Evolutionary conservation across 140 eudicot genomes (phyloP).

Genomic region (Bidens hawaiensis): DNA sequence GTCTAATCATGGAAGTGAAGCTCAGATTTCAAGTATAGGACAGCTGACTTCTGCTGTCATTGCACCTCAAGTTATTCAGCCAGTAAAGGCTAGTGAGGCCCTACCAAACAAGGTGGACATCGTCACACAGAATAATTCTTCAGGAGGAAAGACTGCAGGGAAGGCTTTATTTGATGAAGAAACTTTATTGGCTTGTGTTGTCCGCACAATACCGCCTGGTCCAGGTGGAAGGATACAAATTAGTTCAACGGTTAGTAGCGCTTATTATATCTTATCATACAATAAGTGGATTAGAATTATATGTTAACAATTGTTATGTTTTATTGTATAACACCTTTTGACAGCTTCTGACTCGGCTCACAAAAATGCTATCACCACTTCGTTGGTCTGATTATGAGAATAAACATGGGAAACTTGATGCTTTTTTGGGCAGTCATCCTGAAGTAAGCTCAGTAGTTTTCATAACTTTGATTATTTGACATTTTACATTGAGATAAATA

Average conservation of each 20-base stretch:
- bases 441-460: conserved; percentile 10
- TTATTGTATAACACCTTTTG: neutral
- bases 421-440: conserved; percentile 17
- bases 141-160: conserved; percentile 40
- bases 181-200: conserved; percentile 76
- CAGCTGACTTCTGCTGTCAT: conserved; percentile 28
- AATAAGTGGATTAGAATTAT: neutral
- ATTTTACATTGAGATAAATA: neutral
- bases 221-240: conserved; percentile 74
- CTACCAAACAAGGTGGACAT: conserved; percentile 27
- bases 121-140: conserved; percentile 32
- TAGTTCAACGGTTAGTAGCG: conserved; percentile 78
- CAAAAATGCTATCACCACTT: conserved; percentile 26
- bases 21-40: conserved; percentile 32
- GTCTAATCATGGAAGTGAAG: conserved; percentile 35
- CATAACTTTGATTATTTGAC: neutral
- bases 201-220: conserved; percentile 91
- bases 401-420: conserved; percentile 24
- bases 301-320: neutral
- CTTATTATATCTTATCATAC: too few relatives aligned
- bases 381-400: conserved; percentile 28
- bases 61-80: conserved; percentile 37
- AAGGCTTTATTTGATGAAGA: conserved; percentile 66
- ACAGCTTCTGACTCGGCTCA: conserved; percentile 27
- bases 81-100: conserved; percentile 32